phyloP scores from a whole-genome alignment of 352 stramenopile species.

The Phytophthora pluvialis region DNA sequence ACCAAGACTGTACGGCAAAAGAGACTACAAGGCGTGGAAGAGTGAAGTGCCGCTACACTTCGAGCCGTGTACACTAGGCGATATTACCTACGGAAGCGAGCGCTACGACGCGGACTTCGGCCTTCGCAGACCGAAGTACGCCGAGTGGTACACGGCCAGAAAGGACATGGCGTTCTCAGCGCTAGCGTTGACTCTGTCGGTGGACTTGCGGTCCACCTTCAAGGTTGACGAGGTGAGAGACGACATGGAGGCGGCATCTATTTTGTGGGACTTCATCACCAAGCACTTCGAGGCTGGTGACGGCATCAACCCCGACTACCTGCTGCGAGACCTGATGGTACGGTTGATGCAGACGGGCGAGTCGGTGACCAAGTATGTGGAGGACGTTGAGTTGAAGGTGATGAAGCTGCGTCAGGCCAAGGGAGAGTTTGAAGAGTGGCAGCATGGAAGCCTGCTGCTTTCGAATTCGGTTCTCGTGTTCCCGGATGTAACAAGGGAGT shows the following conservation, averaged over 20 bases:
- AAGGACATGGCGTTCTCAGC: constrained; percentile 1
- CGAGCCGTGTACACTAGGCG: not conserved
- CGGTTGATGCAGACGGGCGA: not conserved
- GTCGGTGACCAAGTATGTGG: not conserved
- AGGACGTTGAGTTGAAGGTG: not conserved
- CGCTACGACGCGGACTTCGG: constrained; percentile 1
- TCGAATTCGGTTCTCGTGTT: constrained; percentile 9
- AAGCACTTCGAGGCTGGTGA: constrained; percentile 7
- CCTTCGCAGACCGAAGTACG: constrained; percentile 1
- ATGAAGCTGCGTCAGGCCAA: not conserved
- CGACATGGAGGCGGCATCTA: not conserved
- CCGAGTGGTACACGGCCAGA: not conserved
- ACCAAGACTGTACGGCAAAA: not conserved
- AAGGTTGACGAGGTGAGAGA: constrained; percentile 4
- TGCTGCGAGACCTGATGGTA: not conserved
- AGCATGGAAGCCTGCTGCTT: constrained; percentile 7
- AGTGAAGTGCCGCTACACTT: constrained; percentile 9
- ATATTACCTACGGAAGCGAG: constrained; percentile 1
- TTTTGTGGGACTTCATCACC: not conserved
- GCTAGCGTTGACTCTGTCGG: not conserved
- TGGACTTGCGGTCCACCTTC: constrained; percentile 1
- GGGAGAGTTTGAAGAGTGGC: constrained; percentile 6
- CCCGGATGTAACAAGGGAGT: not conserved
- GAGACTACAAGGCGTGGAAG: constrained; percentile 2
- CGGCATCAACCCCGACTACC: constrained; percentile 13